These are phyloP conservation scores for Aspergillus olivimuriae DNA, from an alignment of 495 filamentous ascomycete species.

Conservation along the genomic window DNA sequence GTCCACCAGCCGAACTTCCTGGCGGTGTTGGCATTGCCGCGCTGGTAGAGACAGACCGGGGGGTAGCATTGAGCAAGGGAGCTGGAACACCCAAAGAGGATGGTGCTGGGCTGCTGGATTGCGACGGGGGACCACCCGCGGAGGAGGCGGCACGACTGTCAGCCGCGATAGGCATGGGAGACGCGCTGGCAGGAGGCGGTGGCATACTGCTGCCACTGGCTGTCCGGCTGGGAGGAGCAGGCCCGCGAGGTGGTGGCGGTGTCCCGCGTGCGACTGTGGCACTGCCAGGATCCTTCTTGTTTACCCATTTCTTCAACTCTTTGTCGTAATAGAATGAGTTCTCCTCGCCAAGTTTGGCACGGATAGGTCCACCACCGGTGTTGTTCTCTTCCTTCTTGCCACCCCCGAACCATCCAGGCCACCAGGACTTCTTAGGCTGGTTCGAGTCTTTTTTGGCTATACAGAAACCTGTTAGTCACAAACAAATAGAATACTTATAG, in stretches of 20 bases:
- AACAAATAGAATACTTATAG: too few relatives aligned
- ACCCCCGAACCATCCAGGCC: slow-evolving; percentile 74
- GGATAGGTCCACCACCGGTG: slow-evolving; percentile 60
- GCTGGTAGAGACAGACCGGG: slow-evolving; percentile 34
- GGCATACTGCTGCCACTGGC: slow-evolving; percentile 33
- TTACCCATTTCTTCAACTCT: slow-evolving; percentile 94
- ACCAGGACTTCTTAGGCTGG: slow-evolving; percentile 70
- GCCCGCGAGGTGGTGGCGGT: slow-evolving; percentile 45
- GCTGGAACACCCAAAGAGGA: slow-evolving; percentile 28
- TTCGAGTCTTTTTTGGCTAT: slow-evolving; percentile 34
- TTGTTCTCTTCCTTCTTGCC: slow-evolving; percentile 62
- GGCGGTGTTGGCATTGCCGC: slow-evolving; percentile 29
- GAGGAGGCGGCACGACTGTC: slow-evolving; percentile 36
- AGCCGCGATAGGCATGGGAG: slow-evolving; percentile 24
- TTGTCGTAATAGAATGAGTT: slow-evolving; percentile 91
- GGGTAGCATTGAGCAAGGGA: slow-evolving; percentile 15
- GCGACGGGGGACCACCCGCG: slow-evolving; percentile 27
- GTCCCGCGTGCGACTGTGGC: slow-evolving; percentile 43
- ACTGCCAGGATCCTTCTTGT: slow-evolving; percentile 70
- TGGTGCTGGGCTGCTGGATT: slow-evolving; percentile 35
- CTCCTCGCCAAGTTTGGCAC: slow-evolving; percentile 91
- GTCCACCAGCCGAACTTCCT: slow-evolving; percentile 21
- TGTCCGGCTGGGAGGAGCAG: slow-evolving; percentile 36
- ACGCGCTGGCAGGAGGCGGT: slow-evolving; percentile 27
- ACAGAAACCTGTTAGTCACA: too few relatives aligned